Conservation (phyloP, 2,329 filamentous ascomycete species). For the Trichophyton verrucosum region DNA sequence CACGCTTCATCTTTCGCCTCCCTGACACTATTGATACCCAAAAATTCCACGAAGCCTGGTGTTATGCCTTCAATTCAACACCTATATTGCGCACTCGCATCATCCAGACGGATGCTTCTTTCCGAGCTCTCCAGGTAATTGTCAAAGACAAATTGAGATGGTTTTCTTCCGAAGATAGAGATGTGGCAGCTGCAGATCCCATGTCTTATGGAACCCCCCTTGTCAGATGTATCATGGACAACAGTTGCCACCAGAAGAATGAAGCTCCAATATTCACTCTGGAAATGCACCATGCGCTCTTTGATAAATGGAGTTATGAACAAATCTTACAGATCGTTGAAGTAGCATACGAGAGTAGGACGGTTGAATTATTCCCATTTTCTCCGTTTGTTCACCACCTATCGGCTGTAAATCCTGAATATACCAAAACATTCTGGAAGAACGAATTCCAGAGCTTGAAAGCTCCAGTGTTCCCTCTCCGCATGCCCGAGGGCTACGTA, state of each 20-base stretch:
- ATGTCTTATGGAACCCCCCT: neutral
- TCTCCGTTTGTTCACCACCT: constrained; percentile 7
- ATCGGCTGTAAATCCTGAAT: neutral
- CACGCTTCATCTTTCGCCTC: constrained; percentile 24
- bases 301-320: constrained; percentile 27
- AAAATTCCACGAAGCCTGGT: constrained; percentile 28
- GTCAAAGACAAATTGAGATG: neutral
- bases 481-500: neutral
- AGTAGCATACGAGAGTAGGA: constrained; percentile 5
- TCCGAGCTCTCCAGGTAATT: neutral
- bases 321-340: constrained; percentile 11
- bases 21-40: constrained; percentile 19
- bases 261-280: constrained; percentile 20
- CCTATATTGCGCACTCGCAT: neutral
- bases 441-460: neutral
- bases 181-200: neutral
- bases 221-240: neutral
- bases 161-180: neutral
- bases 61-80: neutral
- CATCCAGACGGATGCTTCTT: neutral
- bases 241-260: neutral
- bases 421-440: constrained; percentile 5
- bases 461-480: neutral
- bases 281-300: constrained; percentile 34
- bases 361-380: constrained; percentile 5